A percentile compares a stretch with the other conserved stretches of the same genome.
Conservation (phyloP, 208 protist genomes). For the Endotrypanum monterogeii region DNA sequence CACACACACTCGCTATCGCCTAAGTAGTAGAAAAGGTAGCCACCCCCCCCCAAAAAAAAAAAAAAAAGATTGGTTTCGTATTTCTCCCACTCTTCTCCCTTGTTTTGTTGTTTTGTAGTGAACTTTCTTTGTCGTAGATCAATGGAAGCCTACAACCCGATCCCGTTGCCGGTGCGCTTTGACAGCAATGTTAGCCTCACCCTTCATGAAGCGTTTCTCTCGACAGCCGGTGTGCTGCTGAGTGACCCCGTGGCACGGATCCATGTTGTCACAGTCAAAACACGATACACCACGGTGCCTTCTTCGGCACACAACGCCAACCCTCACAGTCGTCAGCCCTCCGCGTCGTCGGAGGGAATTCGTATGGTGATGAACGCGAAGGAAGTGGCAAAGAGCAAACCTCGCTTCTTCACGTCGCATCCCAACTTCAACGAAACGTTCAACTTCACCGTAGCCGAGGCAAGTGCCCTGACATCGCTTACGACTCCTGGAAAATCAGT, state of each 20-base stretch:
- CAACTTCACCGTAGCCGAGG: conserved; percentile 43
- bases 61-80: not conserved
- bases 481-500: conserved; percentile 9
- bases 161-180: conserved; percentile 65
- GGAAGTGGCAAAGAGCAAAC: conserved; percentile 45
- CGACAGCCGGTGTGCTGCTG: conserved; percentile 70
- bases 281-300: conserved; percentile 12
- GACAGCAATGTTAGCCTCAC: conserved; percentile 70
- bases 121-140: not conserved
- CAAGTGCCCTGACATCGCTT: conserved; percentile 42
- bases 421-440: conserved; percentile 58
- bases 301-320: not conserved
- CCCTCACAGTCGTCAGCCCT: no score
- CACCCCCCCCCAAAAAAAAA: not conserved
- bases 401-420: conserved; percentile 53
- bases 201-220: conserved; percentile 73
- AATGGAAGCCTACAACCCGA: conserved; percentile 15
- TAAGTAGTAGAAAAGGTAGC: not conserved
- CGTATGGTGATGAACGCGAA: conserved; percentile 36
- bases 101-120: not conserved
- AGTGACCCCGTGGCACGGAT: conserved; percentile 74
- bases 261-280: conserved; percentile 68
- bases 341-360: conserved; percentile 6
- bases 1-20: not conserved
- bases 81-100: not conserved